A percentile compares a stretch with the other conserved stretches of the same genome.
phyloP scores from a whole-genome alignment of 108 stramenopile species.

The Skeletonema tropicum region DNA sequence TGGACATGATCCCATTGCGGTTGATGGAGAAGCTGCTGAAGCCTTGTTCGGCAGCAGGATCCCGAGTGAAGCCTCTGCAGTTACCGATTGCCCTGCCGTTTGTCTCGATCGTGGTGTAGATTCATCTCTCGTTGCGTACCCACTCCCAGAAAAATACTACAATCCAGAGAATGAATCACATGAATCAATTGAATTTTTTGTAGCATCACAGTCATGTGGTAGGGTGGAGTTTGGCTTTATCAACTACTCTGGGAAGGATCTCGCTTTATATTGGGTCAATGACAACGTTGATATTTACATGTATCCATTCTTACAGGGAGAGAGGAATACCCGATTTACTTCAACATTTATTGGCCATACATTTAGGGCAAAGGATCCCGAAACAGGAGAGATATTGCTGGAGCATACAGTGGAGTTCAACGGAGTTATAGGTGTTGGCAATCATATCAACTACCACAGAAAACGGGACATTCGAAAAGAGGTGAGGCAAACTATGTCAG shows the following conservation, averaged over 20 bases:
- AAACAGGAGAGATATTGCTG: conserved; percentile 36
- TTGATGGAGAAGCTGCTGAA: conserved; percentile 38
- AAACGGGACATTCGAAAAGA: conserved; percentile 52
- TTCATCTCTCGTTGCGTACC: conserved; percentile 24
- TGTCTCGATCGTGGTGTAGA: conserved; percentile 56
- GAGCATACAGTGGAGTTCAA: conserved; percentile 55
- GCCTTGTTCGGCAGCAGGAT: conserved; percentile 13
- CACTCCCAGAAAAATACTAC: conserved; percentile 49
- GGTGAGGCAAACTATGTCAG: conserved; percentile 42
- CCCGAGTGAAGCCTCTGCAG: neutral
- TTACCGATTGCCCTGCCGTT: conserved; percentile 45
- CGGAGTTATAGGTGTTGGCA: conserved; percentile 51
- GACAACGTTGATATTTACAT: conserved; percentile 9
- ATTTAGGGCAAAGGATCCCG: conserved; percentile 52
- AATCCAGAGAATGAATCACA: conserved; percentile 24
- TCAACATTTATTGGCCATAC: conserved; percentile 61
- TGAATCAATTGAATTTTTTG: conserved; percentile 33
- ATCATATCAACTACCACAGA: conserved; percentile 45
- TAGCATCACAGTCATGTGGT: conserved; percentile 34
- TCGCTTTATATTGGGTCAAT: conserved; percentile 60
- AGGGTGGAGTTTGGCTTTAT: conserved; percentile 63
- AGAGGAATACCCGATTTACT: conserved; percentile 61
- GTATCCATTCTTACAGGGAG: conserved; percentile 49
- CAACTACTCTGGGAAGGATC: conserved; percentile 53
- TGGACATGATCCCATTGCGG: conserved; percentile 30